These are phyloP conservation scores for Penicillium arizonense DNA, from an alignment of 495 filamentous ascomycete species.

Conservation along the genomic window DNA sequence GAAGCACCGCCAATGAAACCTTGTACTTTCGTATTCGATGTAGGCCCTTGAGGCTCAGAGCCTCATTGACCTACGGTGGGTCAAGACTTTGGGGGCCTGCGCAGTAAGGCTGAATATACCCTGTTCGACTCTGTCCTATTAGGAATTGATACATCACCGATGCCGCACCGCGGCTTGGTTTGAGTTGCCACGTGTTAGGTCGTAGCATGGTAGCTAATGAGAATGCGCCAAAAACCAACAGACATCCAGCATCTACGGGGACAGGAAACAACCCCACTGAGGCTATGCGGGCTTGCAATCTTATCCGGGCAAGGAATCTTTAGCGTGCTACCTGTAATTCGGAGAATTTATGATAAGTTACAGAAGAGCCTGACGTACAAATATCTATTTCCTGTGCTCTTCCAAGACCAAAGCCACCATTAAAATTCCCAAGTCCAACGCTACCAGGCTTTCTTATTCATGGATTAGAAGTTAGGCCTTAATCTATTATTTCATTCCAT, in stretches of 20 bases:
- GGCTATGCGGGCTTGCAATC: neutral
- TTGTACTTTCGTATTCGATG: neutral
- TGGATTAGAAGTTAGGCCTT: too few species aligned
- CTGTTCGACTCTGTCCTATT: neutral
- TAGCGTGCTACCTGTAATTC: neutral
- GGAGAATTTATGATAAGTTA: neutral
- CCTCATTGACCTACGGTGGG: neutral
- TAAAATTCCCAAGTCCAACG: too few species aligned
- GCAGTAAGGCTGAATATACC: neutral
- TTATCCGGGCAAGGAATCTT: neutral
- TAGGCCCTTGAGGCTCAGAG: neutral
- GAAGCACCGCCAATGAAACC: too few species aligned
- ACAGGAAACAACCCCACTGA: neutral
- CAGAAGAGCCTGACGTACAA: neutral
- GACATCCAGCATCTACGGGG: neutral
- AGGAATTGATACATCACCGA: neutral
- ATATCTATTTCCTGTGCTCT: neutral
- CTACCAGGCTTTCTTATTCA: too few species aligned
- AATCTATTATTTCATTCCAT: too few species aligned
- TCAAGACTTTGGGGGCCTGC: too few species aligned
- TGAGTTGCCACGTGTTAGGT: neutral
- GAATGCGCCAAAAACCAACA: neutral
- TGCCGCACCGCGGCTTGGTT: neutral
- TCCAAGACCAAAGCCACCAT: neutral
- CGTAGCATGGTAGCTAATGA: neutral